Evolutionary conservation across 192 early-diverging fungal genomes (phyloP).

Genomic region (Coemansia sp.): DNA sequence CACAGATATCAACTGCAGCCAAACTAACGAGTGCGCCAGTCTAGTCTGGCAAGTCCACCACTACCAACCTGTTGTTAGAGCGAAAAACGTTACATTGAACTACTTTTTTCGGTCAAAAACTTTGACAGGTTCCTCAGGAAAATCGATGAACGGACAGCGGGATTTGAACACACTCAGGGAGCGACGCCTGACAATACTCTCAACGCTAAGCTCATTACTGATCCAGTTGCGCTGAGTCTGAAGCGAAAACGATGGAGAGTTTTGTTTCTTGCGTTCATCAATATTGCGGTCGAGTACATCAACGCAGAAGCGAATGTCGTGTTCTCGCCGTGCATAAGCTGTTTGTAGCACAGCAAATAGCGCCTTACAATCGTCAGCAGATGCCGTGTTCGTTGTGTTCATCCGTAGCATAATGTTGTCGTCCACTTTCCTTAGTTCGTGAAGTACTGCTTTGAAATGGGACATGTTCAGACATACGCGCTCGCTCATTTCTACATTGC

Average conservation of each 20-base stretch:
- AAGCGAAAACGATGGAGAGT: conserved; percentile 12
- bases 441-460: conserved; percentile 59
- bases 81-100: not conserved
- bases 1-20: no score
- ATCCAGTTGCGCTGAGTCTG: conserved; percentile 64
- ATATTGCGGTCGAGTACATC: conserved; percentile 55
- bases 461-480: conserved; percentile 63
- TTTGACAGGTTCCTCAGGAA: conserved; percentile 52
- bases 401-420: conserved; percentile 78
- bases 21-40: no score
- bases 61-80: not conserved
- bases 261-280: conserved; percentile 2
- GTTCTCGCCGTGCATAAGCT: conserved; percentile 66
- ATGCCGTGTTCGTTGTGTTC: conserved; percentile 71
- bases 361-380: conserved; percentile 58
- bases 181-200: conserved; percentile 69
- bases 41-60: not conserved
- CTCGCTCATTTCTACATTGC: conserved; percentile 31
- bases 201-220: conserved; percentile 65
- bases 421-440: conserved; percentile 71
- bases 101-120: conserved; percentile 39
- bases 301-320: conserved; percentile 66
- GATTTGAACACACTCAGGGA: conserved; percentile 66
- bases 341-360: conserved; percentile 65
- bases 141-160: conserved; percentile 64